Conservation (phyloP, 2,329 filamentous ascomycete genomes). For the Neonectria coccinea region DNA sequence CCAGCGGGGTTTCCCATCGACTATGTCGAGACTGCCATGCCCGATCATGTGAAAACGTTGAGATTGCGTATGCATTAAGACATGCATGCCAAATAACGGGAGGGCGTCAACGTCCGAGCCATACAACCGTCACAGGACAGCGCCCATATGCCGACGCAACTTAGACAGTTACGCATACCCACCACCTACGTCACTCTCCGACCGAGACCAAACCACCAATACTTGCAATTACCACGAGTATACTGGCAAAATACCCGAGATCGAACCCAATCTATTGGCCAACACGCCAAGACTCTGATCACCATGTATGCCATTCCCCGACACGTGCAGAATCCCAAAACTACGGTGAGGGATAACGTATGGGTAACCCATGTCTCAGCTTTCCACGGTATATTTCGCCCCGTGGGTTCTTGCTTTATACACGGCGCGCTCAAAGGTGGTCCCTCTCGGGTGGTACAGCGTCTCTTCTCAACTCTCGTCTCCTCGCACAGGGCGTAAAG, state of each 20-base stretch:
- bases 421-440: not conserved
- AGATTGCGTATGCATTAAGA: not conserved
- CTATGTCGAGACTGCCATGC: not conserved
- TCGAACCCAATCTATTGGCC: not conserved
- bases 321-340: not conserved
- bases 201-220: not conserved
- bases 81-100: not conserved
- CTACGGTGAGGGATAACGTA: not conserved
- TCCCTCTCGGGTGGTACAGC: slow-evolving; percentile 26
- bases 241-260: not conserved
- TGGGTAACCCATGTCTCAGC: slow-evolving; percentile 1
- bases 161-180: not conserved
- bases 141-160: not conserved
- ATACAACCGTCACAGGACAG: not conserved
- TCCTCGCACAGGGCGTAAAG: slow-evolving; percentile 29
- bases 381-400: not conserved
- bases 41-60: not conserved
- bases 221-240: not conserved
- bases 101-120: not conserved
- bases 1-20: not conserved
- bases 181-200: not conserved
- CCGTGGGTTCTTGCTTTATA: not conserved
- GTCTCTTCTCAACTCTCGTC: slow-evolving; percentile 28
- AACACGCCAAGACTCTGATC: not conserved
- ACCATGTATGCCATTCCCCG: not conserved